Conservation (phyloP, 805 yeast species). For the Kregervanrija pseudodelftensis region DNA sequence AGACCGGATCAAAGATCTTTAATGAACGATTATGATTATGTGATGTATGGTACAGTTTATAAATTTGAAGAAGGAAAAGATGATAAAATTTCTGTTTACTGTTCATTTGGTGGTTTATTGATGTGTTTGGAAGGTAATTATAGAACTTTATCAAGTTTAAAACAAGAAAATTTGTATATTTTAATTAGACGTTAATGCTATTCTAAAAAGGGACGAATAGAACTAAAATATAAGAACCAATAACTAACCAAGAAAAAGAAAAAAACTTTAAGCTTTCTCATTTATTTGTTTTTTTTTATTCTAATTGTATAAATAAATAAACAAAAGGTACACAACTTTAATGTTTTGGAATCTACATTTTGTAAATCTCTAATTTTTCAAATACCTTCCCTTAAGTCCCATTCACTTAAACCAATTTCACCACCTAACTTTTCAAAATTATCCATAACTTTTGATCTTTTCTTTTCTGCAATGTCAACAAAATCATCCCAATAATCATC, state of each 20-base stretch:
- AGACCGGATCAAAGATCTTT: constrained; percentile 74
- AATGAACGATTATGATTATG: constrained; percentile 96
- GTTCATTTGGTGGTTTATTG: constrained; percentile 92
- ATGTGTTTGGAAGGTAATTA: constrained; percentile 83
- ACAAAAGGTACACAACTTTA: too few species aligned
- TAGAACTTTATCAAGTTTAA: constrained; percentile 77
- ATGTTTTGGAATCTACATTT: not conserved
- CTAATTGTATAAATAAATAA: not conserved
- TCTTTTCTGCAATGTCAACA: constrained; percentile 48
- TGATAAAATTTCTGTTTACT: constrained; percentile 77
- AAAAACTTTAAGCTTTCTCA: not conserved
- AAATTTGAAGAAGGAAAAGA: constrained; percentile 80
- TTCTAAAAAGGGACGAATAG: not conserved
- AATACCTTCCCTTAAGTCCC: constrained; percentile 54
- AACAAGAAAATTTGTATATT: constrained; percentile 90
- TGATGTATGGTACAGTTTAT: constrained; percentile 96
- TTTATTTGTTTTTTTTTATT: not conserved
- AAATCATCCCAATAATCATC: constrained; percentile 74
- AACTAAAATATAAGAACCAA: not conserved
- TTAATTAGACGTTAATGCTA: constrained; percentile 57
- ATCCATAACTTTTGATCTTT: constrained; percentile 50
- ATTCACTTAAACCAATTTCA: constrained; percentile 72
- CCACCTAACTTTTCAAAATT: constrained; percentile 70
- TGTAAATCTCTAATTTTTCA: constrained; percentile 1
- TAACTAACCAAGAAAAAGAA: not conserved